Evolutionary conservation across 2,329 filamentous ascomycete genomes (phyloP).

Genomic region (Epichloe sibirici): DNA sequence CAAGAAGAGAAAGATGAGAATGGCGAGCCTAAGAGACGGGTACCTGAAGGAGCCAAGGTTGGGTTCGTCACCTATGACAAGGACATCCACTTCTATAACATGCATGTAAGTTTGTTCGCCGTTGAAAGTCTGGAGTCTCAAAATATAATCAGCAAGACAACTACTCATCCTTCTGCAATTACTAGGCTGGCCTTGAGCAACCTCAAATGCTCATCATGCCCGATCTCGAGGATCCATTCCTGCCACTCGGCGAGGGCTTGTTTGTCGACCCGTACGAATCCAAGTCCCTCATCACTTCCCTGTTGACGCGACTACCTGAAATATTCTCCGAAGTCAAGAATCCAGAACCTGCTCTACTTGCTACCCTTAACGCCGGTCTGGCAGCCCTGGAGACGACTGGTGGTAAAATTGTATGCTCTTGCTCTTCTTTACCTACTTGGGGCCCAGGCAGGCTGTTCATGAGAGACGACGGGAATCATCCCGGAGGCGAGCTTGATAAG

Average conservation of each 20-base stretch:
- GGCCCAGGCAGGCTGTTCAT: slow-evolving; percentile 77
- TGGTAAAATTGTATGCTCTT: slow-evolving; percentile 81
- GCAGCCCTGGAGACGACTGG: slow-evolving; percentile 78
- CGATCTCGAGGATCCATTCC: slow-evolving; percentile 91
- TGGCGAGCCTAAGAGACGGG: slow-evolving; percentile 38
- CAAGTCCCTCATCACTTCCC: slow-evolving; percentile 72
- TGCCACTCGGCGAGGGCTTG: slow-evolving; percentile 79
- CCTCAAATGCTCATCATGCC: slow-evolving; percentile 99
- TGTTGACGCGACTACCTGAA: slow-evolving; percentile 70
- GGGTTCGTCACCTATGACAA: slow-evolving; percentile 95
- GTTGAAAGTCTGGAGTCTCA: background rate
- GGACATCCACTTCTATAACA: slow-evolving; percentile 96
- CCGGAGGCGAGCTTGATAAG: slow-evolving; percentile 80
- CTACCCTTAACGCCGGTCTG: slow-evolving; percentile 71
- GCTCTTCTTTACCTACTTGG: slow-evolving; percentile 81
- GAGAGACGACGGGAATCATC: slow-evolving; percentile 77
- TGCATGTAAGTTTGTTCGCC: slow-evolving; percentile 49
- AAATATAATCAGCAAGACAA: background rate
- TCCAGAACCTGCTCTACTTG: slow-evolving; percentile 77
- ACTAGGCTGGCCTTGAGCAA: slow-evolving; percentile 59
- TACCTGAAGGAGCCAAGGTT: slow-evolving; percentile 74
- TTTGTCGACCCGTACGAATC: slow-evolving; percentile 93
- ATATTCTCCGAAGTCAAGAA: slow-evolving; percentile 85
- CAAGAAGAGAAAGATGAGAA: slow-evolving; percentile 37
- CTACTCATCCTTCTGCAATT: background rate